Conservation (phyloP, 1,139 yeast genomes). For the Yamadazyma taylorii region DNA sequence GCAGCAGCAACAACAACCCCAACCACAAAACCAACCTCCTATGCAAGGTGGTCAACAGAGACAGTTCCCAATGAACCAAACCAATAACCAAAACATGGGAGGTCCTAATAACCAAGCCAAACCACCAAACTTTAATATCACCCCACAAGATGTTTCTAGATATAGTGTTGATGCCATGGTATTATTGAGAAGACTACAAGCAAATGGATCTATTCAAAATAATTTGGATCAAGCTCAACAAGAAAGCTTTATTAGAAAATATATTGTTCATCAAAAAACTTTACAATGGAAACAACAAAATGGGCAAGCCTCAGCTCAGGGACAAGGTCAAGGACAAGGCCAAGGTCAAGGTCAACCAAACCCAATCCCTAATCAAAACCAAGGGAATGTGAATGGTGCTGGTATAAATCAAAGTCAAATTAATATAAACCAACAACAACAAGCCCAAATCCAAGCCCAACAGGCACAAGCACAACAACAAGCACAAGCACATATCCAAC, state of each 20-base stretch:
- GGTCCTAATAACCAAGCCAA: slow-evolving; percentile 16
- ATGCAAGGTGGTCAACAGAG: slow-evolving; percentile 13
- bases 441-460: slow-evolving; percentile 14
- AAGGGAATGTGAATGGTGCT: slow-evolving; percentile 7
- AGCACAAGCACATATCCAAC: slow-evolving; percentile 15
- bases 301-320: slow-evolving; percentile 20
- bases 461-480: slow-evolving; percentile 15
- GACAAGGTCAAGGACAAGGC: not conserved
- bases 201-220: slow-evolving; percentile 36
- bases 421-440: slow-evolving; percentile 15
- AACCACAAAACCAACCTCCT: slow-evolving; percentile 12
- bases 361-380: slow-evolving; percentile 1
- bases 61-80: slow-evolving; percentile 10
- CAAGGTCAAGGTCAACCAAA: slow-evolving; percentile 5
- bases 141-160: slow-evolving; percentile 43
- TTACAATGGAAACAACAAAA: slow-evolving; percentile 43
- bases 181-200: slow-evolving; percentile 37
- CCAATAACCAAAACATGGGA: slow-evolving; percentile 11
- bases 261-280: slow-evolving; percentile 42
- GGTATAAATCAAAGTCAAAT: slow-evolving; percentile 3
- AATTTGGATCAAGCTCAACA: slow-evolving; percentile 33
- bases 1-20: slow-evolving; percentile 5
- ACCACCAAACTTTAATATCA: slow-evolving; percentile 40
- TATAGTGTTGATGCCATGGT: slow-evolving; percentile 45
- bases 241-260: slow-evolving; percentile 42